Percentiles rank a stretch among this genome's conserved stretches.
phyloP scores from a whole-genome alignment of 192 early-diverging fungal species.

The Mortierella antarctica region DNA sequence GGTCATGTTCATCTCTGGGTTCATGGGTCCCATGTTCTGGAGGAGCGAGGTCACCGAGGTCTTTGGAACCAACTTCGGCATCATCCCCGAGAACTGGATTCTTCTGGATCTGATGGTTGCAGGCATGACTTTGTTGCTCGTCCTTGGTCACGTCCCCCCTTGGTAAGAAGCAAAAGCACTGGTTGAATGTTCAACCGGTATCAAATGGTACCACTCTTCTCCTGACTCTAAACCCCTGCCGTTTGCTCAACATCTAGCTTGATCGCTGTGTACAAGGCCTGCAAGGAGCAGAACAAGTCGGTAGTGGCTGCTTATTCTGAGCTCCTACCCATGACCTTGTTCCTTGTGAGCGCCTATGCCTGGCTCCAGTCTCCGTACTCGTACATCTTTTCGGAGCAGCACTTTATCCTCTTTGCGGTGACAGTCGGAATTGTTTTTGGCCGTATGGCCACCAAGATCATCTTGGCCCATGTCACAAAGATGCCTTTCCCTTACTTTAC shows the following conservation, averaged over 20 bases:
- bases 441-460: conserved; percentile 89
- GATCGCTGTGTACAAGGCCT: conserved; percentile 59
- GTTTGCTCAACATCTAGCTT: conserved; percentile 35
- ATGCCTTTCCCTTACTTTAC: conserved; percentile 86
- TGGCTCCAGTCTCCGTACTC: conserved; percentile 80
- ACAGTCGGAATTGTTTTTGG: conserved; percentile 87
- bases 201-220: neutral
- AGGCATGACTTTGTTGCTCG: conserved; percentile 56
- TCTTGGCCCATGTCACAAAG: conserved; percentile 90
- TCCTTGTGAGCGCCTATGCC: conserved; percentile 69
- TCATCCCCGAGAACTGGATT: conserved; percentile 54
- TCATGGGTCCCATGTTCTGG: conserved; percentile 65
- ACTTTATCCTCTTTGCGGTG: conserved; percentile 79
- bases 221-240: neutral
- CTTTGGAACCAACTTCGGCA: conserved; percentile 50
- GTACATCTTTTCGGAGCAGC: conserved; percentile 72
- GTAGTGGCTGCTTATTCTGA: conserved; percentile 71
- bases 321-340: conserved; percentile 71
- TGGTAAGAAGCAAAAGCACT: conserved; percentile 46
- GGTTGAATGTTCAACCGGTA: neutral
- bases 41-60: conserved; percentile 31
- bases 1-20: conserved; percentile 75
- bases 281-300: conserved; percentile 68
- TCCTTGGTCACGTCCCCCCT: conserved; percentile 66
- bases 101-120: conserved; percentile 57